Conservation (phyloP, 164 flowering plant species). For the Dillenia turbinata region DNA sequence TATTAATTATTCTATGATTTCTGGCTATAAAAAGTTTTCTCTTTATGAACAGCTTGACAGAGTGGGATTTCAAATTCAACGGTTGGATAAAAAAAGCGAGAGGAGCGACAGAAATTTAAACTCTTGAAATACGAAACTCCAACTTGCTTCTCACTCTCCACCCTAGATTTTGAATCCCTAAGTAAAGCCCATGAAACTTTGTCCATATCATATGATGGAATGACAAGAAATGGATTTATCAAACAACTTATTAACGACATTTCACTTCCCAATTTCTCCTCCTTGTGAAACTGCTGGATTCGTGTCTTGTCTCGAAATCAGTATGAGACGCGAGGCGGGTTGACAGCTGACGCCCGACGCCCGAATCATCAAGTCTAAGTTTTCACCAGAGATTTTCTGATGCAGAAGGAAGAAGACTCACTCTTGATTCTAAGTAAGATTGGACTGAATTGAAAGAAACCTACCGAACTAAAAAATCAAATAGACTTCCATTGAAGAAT, state of each 20-base stretch:
- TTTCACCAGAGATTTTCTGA: constrained; percentile 34
- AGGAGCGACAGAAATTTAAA: neutral
- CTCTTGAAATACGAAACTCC: neutral
- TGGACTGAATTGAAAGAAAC: too few species aligned
- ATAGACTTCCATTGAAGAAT: too few species aligned
- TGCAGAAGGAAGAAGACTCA: too few species aligned
- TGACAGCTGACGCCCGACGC: too few species aligned
- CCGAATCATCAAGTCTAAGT: constrained; percentile 38
- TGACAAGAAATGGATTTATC: constrained; percentile 34
- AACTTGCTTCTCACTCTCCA: neutral
- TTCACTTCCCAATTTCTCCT: constrained; percentile 25
- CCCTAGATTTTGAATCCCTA: neutral
- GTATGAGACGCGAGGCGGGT: constrained; percentile 16
- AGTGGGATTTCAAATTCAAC: too few species aligned
- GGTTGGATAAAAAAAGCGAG: too few species aligned
- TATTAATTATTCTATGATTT: too few species aligned
- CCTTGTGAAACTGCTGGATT: constrained; percentile 44
- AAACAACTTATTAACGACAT: constrained; percentile 22
- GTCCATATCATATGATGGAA: constrained; percentile 21
- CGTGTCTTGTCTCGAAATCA: constrained; percentile 31
- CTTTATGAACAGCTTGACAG: too few species aligned
- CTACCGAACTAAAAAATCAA: too few species aligned
- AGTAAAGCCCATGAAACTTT: constrained; percentile 1
- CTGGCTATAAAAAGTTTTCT: too few species aligned
- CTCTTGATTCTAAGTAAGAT: too few species aligned